Conservation (phyloP, 2,329 filamentous ascomycete species). For the Huntiella bhutanensis region DNA sequence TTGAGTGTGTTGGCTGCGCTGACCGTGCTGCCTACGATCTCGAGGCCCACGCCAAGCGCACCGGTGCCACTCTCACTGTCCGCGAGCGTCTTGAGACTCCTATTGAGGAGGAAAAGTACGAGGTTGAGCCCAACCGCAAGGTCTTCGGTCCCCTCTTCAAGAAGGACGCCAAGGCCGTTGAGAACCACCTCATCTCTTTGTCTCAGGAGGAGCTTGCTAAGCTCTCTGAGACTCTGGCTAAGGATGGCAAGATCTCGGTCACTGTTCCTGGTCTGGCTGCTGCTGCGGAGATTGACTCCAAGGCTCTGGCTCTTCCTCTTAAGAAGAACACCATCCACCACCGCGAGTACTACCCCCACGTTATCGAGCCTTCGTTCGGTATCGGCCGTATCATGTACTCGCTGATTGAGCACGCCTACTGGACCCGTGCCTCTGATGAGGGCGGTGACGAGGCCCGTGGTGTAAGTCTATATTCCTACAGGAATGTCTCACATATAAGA, state of each 20-base stretch:
- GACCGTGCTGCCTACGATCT: conserved; percentile 91
- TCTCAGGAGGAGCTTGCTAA: conserved; percentile 67
- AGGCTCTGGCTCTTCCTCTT: conserved; percentile 69
- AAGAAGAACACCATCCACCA: conserved; percentile 65
- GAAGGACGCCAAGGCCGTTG: conserved; percentile 76
- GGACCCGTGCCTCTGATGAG: conserved; percentile 58
- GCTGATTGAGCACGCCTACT: conserved; percentile 87
- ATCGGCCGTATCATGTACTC: conserved; percentile 80
- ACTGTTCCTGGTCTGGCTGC: conserved; percentile 47
- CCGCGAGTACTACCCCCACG: conserved; percentile 80
- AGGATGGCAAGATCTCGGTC: conserved; percentile 56
- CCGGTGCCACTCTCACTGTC: conserved; percentile 68
- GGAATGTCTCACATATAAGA: neutral
- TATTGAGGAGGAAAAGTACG: conserved; percentile 66
- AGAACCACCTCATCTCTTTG: conserved; percentile 56
- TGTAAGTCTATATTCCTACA: conserved; percentile 35
- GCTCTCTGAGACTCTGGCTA: conserved; percentile 53
- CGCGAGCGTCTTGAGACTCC: conserved; percentile 66
- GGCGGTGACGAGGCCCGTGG: conserved; percentile 61
- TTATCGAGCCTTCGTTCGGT: conserved; percentile 86
- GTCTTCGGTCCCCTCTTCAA: conserved; percentile 91
- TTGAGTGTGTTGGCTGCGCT: conserved; percentile 94
- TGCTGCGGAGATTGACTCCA: conserved; percentile 60
- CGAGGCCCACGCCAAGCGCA: conserved; percentile 82
- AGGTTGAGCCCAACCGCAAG: conserved; percentile 79